Evolutionary conservation across 805 yeast genomes (phyloP).

Genomic region (Starmerella cellae): DNA sequence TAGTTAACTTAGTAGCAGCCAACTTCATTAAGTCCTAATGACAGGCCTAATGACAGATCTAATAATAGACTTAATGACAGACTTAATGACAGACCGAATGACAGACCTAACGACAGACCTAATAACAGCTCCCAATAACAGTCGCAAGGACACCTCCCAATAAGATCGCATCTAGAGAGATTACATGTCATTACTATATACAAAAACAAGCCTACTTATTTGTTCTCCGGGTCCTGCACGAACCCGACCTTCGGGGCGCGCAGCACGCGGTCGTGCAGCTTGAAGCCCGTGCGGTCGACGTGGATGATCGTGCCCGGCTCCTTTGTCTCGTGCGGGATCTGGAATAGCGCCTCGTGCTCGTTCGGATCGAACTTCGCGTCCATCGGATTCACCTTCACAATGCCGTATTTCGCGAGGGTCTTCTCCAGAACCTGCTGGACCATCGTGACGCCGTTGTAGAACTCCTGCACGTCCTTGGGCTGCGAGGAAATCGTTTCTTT

Average conservation of each 20-base stretch:
- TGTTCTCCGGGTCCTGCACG: conserved; percentile 31
- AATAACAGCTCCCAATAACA: no score
- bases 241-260: conserved; percentile 95
- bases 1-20: no score
- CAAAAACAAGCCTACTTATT: neutral
- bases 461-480: conserved; percentile 42
- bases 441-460: conserved; percentile 83
- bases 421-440: conserved; percentile 74
- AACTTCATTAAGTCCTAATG: no score
- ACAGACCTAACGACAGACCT: no score
- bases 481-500: conserved; percentile 29
- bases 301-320: conserved; percentile 87
- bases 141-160: no score
- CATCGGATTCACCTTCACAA: conserved; percentile 64
- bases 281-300: conserved; percentile 84
- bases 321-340: conserved; percentile 71
- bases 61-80: no score
- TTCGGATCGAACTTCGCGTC: conserved; percentile 85
- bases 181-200: no score
- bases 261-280: conserved; percentile 71
- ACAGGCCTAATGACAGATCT: no score
- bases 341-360: conserved; percentile 84
- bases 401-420: conserved; percentile 69
- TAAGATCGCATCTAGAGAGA: no score
- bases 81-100: no score